phyloP scores from a whole-genome alignment of 352 stramenopile species.

The Phytophthora parvispora region DNA sequence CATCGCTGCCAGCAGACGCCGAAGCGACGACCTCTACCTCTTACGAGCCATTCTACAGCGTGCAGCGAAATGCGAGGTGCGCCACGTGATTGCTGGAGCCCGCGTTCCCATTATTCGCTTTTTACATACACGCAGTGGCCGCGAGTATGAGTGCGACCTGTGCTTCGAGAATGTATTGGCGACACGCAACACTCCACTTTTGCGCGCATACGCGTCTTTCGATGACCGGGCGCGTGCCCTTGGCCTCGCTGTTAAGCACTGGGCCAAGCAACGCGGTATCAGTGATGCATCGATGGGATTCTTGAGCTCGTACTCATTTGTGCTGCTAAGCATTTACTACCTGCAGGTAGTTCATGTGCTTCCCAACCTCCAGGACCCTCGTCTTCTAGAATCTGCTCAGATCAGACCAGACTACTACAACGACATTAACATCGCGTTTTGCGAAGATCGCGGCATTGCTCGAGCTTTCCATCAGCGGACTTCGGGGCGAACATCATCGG shows the following conservation, averaged over 20 bases:
- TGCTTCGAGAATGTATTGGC: slow-evolving; percentile 89
- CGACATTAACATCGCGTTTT: slow-evolving; percentile 83
- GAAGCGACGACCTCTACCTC: slow-evolving; percentile 61
- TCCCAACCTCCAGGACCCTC: slow-evolving; percentile 94
- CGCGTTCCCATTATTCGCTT: slow-evolving; percentile 89
- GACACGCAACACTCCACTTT: slow-evolving; percentile 81
- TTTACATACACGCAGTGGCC: slow-evolving; percentile 52
- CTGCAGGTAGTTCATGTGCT: slow-evolving; percentile 94
- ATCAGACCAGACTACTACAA: slow-evolving; percentile 53
- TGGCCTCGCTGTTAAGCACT: slow-evolving; percentile 98
- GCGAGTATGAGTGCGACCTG: slow-evolving; percentile 77
- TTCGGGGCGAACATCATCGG: background rate
- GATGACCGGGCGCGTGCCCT: slow-evolving; percentile 88
- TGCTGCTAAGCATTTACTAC: slow-evolving; percentile 98
- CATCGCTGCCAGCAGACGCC: slow-evolving; percentile 45
- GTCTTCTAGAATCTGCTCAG: slow-evolving; percentile 51
- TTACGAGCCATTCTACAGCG: slow-evolving; percentile 57
- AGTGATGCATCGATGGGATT: slow-evolving; percentile 97
- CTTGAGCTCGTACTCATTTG: slow-evolving; percentile 99
- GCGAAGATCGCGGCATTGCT: slow-evolving; percentile 47
- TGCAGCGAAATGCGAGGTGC: slow-evolving; percentile 61
- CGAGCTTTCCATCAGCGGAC: slow-evolving; percentile 47
- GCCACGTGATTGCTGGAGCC: slow-evolving; percentile 72
- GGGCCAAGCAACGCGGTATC: slow-evolving; percentile 97
- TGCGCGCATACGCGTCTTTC: slow-evolving; percentile 82